Base-by-base conservation (phyloP, 2,329 filamentous ascomycete genomes). In the Macroventuria anomochaeta region DNA sequence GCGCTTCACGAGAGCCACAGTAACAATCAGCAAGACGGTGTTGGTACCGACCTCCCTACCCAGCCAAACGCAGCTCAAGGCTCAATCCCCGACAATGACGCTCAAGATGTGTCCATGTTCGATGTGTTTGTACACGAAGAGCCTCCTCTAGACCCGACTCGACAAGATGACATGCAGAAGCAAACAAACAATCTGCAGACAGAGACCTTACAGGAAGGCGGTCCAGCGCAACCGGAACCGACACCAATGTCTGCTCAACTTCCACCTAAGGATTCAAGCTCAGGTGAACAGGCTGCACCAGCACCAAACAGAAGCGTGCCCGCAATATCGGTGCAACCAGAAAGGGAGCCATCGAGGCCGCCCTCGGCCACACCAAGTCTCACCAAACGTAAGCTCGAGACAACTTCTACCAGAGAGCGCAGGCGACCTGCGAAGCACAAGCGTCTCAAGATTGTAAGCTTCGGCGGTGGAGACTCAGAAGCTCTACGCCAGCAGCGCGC, bases 371-470 rank as follows among this genome's bases (percentile, higher is more conserved):
- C 40, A 8, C 36, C 55, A 10, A 48, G 44, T 18, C 32, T 55
- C 11, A 33, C 28, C 10, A 73, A 73, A 46, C 65, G 70, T 11
- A 71, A 70, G 20, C 44, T 63, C 0, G 51, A 53, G 3, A 32
- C 41, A 12, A 68, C 65, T 5, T 64, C 68, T 8, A 49, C 55
- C 0, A 66, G 58, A 18, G 55, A 52, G 5, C 53, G 36, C 11
- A 61, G 32, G 31, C 65, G 60, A 38, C 12, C 21, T 23, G 5
- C 29, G 49, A 58, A 4, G 36, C 53, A 13, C 69, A 73, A 56
- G 56, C 63, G 34, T 49, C 62, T 71, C 20, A 72, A 70, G 26
- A 47, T 63, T 25, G 52, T 65, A 1, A 34, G 46, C 2, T 68
- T 69, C 23, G 53, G 53, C 7, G 43, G 50, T 17, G 32, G 12